A percentile compares a stretch with the other conserved stretches of the same genome.
Conservation (phyloP, 208 protist species). For the Histomonas meleagridis region DNA sequence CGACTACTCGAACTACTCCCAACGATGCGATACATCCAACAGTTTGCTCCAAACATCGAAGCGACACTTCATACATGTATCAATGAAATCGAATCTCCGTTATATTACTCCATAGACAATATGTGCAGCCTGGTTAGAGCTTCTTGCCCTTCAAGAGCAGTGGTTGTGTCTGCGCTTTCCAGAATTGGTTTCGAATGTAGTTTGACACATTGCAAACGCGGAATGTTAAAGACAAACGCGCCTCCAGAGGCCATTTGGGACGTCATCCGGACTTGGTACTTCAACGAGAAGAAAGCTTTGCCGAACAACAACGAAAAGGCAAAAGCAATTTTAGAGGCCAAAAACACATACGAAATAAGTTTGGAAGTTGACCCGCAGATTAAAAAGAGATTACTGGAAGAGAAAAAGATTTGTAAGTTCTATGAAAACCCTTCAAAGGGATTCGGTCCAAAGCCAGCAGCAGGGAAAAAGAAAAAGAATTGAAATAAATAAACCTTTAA, state of each 20-base stretch:
- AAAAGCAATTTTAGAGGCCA: neutral
- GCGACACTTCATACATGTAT: neutral
- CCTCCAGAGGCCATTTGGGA: constrained; percentile 64
- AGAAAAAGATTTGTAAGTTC: neutral
- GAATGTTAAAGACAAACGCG: constrained; percentile 73
- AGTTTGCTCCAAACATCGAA: neutral
- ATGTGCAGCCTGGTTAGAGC: neutral
- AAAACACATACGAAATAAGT: neutral
- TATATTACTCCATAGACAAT: neutral
- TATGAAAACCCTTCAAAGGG: neutral
- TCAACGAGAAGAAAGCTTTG: neutral
- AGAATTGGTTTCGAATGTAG: constrained; percentile 64
- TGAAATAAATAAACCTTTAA: too few species aligned
- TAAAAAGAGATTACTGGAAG: neutral
- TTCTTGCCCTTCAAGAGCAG: neutral
- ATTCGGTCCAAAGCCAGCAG: neutral
- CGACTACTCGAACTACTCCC: neutral
- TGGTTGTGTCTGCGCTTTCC: neutral
- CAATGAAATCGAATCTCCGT: constrained; percentile 19
- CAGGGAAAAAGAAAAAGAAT: constrained; percentile 6
- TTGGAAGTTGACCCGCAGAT: neutral
- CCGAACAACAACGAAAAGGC: neutral
- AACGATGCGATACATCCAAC: neutral
- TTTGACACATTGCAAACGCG: constrained; percentile 68
- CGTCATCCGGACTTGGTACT: constrained; percentile 63